Conservation (phyloP, 345 rosid species). For the Brassica nigra region DNA sequence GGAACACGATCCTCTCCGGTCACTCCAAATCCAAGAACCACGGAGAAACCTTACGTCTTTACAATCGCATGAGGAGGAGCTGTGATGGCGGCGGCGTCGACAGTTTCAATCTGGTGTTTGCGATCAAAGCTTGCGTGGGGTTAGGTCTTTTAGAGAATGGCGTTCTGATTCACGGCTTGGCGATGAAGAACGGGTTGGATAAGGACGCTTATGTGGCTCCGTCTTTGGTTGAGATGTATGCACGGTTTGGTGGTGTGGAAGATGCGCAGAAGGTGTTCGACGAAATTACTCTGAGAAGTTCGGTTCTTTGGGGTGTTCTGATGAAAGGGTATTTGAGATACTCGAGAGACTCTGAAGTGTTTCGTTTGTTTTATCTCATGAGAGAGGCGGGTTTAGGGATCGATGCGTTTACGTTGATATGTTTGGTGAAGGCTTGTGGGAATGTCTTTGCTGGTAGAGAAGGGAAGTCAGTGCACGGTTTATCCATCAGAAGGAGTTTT, state of each 20-base stretch:
- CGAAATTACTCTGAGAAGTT: slow-evolving; percentile 49
- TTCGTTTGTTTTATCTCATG: slow-evolving; percentile 51
- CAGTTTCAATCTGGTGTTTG: slow-evolving; percentile 54
- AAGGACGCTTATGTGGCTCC: slow-evolving; percentile 48
- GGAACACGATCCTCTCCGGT: slow-evolving; percentile 50
- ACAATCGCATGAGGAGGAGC: slow-evolving; percentile 42
- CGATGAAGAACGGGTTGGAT: slow-evolving; percentile 46
- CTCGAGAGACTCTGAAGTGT: slow-evolving; percentile 41
- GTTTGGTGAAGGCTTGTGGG: slow-evolving; percentile 51
- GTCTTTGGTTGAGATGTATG: slow-evolving; percentile 51
- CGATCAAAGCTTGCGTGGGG: slow-evolving; percentile 46
- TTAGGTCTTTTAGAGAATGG: slow-evolving; percentile 31
- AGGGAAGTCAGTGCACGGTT: slow-evolving; percentile 52
- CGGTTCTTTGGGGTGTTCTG: slow-evolving; percentile 61
- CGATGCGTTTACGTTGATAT: slow-evolving; percentile 45
- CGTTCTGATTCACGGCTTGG: slow-evolving; percentile 42
- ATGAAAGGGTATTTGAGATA: slow-evolving; percentile 54
- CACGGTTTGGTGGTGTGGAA: slow-evolving; percentile 42
- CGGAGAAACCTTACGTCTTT: slow-evolving; percentile 33
- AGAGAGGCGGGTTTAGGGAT: slow-evolving; percentile 34
- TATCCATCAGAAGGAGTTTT: slow-evolving; percentile 42
- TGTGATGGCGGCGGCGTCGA: slow-evolving; percentile 45
- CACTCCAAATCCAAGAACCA: slow-evolving; percentile 38
- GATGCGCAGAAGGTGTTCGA: slow-evolving; percentile 55
- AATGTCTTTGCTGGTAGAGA: slow-evolving; percentile 47